These are phyloP conservation scores for Metschnikowia corniflorae DNA, from an alignment of 805 yeast species.

Conservation along the genomic window DNA sequence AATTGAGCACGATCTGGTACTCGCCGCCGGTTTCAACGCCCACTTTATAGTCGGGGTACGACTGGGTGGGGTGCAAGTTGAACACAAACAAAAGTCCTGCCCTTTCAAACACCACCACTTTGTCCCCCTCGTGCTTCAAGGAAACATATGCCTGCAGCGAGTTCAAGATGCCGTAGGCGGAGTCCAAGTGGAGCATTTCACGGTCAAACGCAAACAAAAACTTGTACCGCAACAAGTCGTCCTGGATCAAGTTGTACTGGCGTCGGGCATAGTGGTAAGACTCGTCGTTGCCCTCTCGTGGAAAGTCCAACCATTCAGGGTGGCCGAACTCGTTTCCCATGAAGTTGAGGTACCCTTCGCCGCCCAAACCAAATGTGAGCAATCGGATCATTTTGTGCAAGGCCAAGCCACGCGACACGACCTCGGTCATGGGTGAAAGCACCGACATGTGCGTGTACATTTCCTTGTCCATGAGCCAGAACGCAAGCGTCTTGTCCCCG, in stretches of 20 bases:
- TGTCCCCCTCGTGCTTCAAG: slow-evolving; percentile 83
- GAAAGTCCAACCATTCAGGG: slow-evolving; percentile 98
- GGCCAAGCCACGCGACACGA: slow-evolving; percentile 85
- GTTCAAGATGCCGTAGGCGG: slow-evolving; percentile 65
- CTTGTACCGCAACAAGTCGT: slow-evolving; percentile 74
- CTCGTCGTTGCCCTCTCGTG: slow-evolving; percentile 82
- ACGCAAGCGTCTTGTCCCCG: slow-evolving; percentile 94
- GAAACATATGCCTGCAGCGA: slow-evolving; percentile 77
- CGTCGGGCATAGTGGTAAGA: slow-evolving; percentile 93
- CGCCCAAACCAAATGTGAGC: slow-evolving; percentile 87
- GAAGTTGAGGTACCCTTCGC: slow-evolving; percentile 93
- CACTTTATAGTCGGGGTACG: slow-evolving; percentile 80
- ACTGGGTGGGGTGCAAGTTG: slow-evolving; percentile 84
- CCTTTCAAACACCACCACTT: slow-evolving; percentile 84
- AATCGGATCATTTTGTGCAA: slow-evolving; percentile 89
- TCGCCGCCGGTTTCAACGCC: slow-evolving; percentile 83
- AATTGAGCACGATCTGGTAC: slow-evolving; percentile 69
- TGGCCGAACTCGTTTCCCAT: slow-evolving; percentile 99
- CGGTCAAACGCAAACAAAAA: slow-evolving; percentile 77
- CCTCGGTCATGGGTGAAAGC: slow-evolving; percentile 66
- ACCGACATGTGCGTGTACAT: slow-evolving; percentile 95
- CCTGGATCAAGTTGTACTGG: slow-evolving; percentile 85
- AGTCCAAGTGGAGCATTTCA: slow-evolving; percentile 77
- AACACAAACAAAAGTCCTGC: slow-evolving; percentile 80
- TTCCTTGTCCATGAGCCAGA: slow-evolving; percentile 98